Percentiles rank a stretch among this genome's conserved stretches.
Evolutionary conservation across 345 rosid species (phyloP).

Genomic region (Dimocarpus longan): DNA sequence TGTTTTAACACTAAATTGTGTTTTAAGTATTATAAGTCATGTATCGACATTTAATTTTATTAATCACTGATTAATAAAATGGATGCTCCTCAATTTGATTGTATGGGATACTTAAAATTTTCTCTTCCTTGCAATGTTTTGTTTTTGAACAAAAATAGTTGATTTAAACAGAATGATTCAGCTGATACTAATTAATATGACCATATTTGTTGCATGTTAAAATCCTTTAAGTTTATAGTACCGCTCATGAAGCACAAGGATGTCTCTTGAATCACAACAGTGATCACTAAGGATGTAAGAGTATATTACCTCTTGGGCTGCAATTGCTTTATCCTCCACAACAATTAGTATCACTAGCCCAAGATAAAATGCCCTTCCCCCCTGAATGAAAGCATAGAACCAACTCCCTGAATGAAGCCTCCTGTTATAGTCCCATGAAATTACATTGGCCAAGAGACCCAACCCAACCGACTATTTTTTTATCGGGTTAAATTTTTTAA

Average conservation of each 20-base stretch:
- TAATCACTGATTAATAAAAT: not conserved
- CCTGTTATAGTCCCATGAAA: constrained; percentile 39
- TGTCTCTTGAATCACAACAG: not conserved
- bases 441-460: too few species aligned
- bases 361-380: constrained; percentile 72
- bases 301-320: constrained; percentile 56
- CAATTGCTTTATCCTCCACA: constrained; percentile 56
- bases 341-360: constrained; percentile 62
- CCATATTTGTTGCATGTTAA: not conserved
- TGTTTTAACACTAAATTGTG: too few species aligned
- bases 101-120: constrained; percentile 1
- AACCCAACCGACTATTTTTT: too few species aligned
- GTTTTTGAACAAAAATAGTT: too few species aligned
- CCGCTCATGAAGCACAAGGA: not conserved
- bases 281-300: not conserved
- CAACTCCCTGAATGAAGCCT: constrained; percentile 46
- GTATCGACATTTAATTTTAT: too few species aligned
- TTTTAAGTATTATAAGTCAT: too few species aligned
- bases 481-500: too few species aligned
- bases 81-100: not conserved
- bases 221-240: not conserved
- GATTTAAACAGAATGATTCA: too few species aligned
- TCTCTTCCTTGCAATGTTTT: not conserved
- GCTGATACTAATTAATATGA: not conserved
- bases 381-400: constrained; percentile 64